These are phyloP conservation scores for Kluyveromyces lactis DNA, from an alignment of 805 yeast species.

Conservation along the genomic window DNA sequence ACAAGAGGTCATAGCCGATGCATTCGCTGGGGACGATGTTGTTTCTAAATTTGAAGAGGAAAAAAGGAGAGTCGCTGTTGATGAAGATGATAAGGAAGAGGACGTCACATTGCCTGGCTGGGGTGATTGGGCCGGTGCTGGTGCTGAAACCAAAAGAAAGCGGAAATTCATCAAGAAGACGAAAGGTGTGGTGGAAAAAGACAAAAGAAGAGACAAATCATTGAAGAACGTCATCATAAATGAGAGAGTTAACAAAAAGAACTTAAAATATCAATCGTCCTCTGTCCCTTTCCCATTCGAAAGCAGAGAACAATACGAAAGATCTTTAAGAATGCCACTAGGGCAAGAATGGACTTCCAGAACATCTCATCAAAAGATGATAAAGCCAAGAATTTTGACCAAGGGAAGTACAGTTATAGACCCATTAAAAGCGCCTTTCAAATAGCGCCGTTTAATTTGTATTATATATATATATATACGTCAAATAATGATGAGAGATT, in stretches of 20 bases:
- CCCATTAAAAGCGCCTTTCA: constrained; percentile 83
- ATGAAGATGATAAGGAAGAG: constrained; percentile 82
- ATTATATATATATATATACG: background rate
- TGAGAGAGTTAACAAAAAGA: constrained; percentile 78
- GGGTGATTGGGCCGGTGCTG: constrained; percentile 94
- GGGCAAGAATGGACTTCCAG: constrained; percentile 96
- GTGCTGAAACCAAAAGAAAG: constrained; percentile 35
- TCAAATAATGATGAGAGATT: too few species aligned
- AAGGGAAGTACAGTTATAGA: constrained; percentile 87
- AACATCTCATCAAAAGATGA: constrained; percentile 75
- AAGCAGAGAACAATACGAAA: constrained; percentile 87
- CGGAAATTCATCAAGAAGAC: constrained; percentile 61
- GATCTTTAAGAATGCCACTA: constrained; percentile 88
- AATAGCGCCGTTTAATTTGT: constrained; percentile 24
- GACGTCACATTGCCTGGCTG: constrained; percentile 91
- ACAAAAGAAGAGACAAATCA: constrained; percentile 70
- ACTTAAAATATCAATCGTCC: constrained; percentile 73
- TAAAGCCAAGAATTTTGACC: constrained; percentile 80
- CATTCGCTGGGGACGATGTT: constrained; percentile 97
- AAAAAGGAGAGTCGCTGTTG: constrained; percentile 54
- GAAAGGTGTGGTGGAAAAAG: constrained; percentile 64
- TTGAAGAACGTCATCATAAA: constrained; percentile 80
- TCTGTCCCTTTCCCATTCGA: constrained; percentile 96
- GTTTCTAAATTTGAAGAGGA: constrained; percentile 69
- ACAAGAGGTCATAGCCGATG: constrained; percentile 74